Percentiles rank a stretch among this genome's conserved stretches.
Conservation (phyloP, 148 eudicot genomes). For the Polygonum maritimum region DNA sequence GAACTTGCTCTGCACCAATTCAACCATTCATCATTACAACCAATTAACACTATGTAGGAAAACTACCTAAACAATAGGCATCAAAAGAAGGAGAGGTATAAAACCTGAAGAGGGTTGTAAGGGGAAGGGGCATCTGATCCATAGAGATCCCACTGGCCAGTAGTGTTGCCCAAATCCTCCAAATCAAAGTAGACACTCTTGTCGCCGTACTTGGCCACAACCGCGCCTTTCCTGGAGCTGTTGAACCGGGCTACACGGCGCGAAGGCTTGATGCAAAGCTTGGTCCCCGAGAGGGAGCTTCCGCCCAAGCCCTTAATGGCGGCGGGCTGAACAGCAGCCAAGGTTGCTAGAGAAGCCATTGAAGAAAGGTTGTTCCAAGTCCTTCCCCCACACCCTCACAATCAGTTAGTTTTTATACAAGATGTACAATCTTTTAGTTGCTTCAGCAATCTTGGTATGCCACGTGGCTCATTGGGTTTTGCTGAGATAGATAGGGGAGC, state of each 20-base stretch:
- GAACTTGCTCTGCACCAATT: slow-evolving; percentile 82
- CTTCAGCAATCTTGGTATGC: slow-evolving; percentile 20
- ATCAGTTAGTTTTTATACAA: background rate
- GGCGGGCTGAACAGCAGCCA: slow-evolving; percentile 61
- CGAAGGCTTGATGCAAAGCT: slow-evolving; percentile 51
- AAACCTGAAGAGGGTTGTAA: slow-evolving; percentile 88
- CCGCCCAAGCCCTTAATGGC: slow-evolving; percentile 74
- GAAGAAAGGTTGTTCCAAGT: background rate
- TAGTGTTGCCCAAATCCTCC: slow-evolving; percentile 92
- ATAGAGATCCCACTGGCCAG: slow-evolving; percentile 98
- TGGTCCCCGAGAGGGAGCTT: slow-evolving; percentile 76
- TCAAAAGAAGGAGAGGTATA: background rate
- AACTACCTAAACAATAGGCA: background rate
- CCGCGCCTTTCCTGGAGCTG: slow-evolving; percentile 49
- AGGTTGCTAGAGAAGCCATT: slow-evolving; percentile 82
- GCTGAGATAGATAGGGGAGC: slow-evolving; percentile 13
- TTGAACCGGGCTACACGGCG: slow-evolving; percentile 32
- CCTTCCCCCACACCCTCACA: background rate
- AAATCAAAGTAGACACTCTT: slow-evolving; percentile 96
- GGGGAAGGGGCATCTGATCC: slow-evolving; percentile 99
- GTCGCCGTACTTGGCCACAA: slow-evolving; percentile 91
- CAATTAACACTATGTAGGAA: too few relatives aligned
- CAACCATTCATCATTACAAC: too few relatives aligned
- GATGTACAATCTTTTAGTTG: background rate
- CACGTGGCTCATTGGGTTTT: slow-evolving; percentile 31